Evolutionary conservation across 129 eudicot genomes (phyloP), one percentile per base, ranked within the genome.

Genomic region (Arctium lappa): DNA sequence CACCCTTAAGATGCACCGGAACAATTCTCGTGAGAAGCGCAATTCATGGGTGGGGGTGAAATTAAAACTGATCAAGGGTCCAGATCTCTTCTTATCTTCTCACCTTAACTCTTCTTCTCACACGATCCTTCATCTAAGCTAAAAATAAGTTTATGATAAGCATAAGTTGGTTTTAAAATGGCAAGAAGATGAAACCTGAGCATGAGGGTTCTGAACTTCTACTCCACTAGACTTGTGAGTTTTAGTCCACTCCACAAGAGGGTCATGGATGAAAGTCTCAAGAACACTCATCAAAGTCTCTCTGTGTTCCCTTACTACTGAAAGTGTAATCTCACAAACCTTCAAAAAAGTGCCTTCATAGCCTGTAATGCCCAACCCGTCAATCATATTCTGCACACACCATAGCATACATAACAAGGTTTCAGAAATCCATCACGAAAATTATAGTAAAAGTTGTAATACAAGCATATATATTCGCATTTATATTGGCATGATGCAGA

Each of bases 191-290:
- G 79, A 42, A 80, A 96, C 99, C 99, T 96, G 99, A 33, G 99
- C 99, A 84, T 96, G 98, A 71, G 98, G 99, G 85, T 96, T 96
- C 81, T 96, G 95, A 77, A 93, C 98, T 85, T 96, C 99, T 38
- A 93, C 95, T 65, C 98, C 99, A 80, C 99, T 96, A 38, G 97
- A 93, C 84, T 93, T 95, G 86, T 93, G 99, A 75, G 94, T 85
- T 86, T 96, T 96, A 56, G 99, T 96, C 99, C 99, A 96, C 82
- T 96, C 99, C 12, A 96, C 99, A 10, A 96, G 94, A 78, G 99
- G 99, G 75, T 96, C 99, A 53, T 93, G 98, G 75, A 96, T 90
- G 80, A 96, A 96, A 75, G 99, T 96, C 87, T 96, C 99, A 39
- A 96, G 91, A 89, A 96, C 95, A 84, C 94, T 96, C 99, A 93